Conservation (phyloP, 2,329 filamentous ascomycete species). For the Colletotrichum ledebouriae region DNA sequence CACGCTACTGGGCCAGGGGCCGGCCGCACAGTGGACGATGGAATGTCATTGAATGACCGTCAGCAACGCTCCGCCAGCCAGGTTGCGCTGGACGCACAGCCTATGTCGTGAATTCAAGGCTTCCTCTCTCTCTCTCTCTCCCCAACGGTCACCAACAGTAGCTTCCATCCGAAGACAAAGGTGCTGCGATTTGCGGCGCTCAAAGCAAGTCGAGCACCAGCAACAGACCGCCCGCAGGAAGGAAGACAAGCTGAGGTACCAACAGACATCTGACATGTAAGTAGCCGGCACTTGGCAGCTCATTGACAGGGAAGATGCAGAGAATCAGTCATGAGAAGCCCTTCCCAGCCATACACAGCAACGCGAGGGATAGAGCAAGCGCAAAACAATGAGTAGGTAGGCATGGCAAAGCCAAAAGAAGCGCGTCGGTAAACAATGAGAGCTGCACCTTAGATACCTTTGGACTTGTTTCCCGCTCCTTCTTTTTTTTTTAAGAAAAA, state of each 20-base stretch:
- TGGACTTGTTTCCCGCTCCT: background rate
- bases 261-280: conserved; percentile 8
- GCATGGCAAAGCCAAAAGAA: conserved; percentile 4
- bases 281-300: conserved; percentile 42
- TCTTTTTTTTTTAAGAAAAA: background rate
- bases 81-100: conserved; percentile 5
- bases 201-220: background rate
- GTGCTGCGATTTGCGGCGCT: background rate
- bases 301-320: conserved; percentile 29
- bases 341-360: conserved; percentile 7
- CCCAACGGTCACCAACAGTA: conserved; percentile 6
- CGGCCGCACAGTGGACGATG: conserved; percentile 22
- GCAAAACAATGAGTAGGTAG: background rate
- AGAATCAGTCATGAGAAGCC: background rate
- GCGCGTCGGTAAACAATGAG: conserved; percentile 10
- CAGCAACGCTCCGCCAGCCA: conserved; percentile 20
- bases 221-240: conserved; percentile 4
- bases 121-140: conserved; percentile 12
- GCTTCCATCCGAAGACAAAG: background rate
- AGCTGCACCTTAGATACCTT: conserved; percentile 11
- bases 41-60: conserved; percentile 36
- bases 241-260: conserved; percentile 4
- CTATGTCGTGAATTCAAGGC: conserved; percentile 22
- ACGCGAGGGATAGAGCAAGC: conserved; percentile 1
- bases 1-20: conserved; percentile 10